Evolutionary conservation across 163 green algal genomes (phyloP).

Genomic region (Scenedesmus sp.): DNA sequence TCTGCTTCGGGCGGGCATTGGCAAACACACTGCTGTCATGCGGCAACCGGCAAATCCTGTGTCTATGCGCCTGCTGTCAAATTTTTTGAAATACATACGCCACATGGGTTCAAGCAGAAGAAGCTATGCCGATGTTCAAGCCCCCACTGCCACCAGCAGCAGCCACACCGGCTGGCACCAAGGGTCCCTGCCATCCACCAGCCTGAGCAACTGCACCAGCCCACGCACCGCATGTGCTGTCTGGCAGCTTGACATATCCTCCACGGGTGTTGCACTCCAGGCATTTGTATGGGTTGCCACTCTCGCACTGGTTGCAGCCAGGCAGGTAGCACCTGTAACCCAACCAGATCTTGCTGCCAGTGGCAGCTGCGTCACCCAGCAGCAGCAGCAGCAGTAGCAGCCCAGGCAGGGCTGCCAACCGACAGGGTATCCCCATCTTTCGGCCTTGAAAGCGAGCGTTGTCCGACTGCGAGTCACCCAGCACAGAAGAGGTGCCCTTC

Average conservation of each 20-base stretch:
- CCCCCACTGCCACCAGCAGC: neutral
- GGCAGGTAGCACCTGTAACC: neutral
- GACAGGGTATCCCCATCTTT: neutral
- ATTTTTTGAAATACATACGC: no score
- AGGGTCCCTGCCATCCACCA: neutral
- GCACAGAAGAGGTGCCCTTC: neutral
- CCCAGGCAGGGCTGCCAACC: neutral
- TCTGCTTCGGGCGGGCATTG: no score
- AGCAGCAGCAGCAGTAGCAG: neutral
- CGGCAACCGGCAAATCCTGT: no score
- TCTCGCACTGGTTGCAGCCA: neutral
- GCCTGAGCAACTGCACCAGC: neutral
- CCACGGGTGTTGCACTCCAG: neutral
- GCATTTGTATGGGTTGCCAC: neutral
- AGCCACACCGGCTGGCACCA: no score
- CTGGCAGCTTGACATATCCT: neutral
- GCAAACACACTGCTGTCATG: no score
- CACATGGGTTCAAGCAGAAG: no score
- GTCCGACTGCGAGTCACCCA: neutral
- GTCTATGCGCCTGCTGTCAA: no score
- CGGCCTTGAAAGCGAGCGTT: neutral
- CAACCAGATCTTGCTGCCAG: neutral
- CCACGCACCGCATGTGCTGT: neutral
- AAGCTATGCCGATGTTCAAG: no score
- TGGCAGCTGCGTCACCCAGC: neutral